Base-by-base conservation (phyloP, 139 green algal genomes). In the Spirogloea muscicola region DNA sequence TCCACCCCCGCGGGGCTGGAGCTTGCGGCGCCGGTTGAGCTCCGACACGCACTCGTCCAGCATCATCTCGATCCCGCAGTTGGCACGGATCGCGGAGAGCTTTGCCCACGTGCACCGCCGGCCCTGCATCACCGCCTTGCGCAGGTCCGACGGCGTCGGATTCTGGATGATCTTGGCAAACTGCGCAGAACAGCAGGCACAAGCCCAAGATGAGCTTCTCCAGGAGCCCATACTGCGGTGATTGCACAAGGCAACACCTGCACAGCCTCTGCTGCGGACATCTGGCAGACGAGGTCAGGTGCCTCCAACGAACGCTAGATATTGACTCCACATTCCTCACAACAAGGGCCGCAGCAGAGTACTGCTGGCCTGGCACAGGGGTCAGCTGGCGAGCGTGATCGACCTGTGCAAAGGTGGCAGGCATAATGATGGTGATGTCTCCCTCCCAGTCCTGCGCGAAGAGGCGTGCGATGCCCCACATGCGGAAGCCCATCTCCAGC, bases 371-470 rank as follows among this genome's bases (percentile, higher is more conserved):
- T n/a, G n/a, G n/a, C n/a, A n/a, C n/a, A n/a, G n/a, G n/a, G n/a
- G n/a, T n/a, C n/a, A n/a, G n/a, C n/a, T n/a, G n/a, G n/a, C n/a
- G n/a, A n/a, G n/a, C n/a, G n/a, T n/a, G n/a, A 64, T 16, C 34
- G 33, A 78, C 65, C 69, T 87, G 80, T 2, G 40, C 52, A 58
- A 77, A 61, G 21, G 72, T 80, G 46, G 84, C 73, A 31, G 33
- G 48, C 83, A 87, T 86, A 13, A 87, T 77, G 41, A 86, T 84
- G 49, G 83, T 88, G 34, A 88, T 51, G 75, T 88, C 79, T 2
- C 84, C 84, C 51, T 88, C 84, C 84, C 84, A 88, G 18, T 77
- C 27, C 77, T 87, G 82, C 18, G 66, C 68, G n/a, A 84, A 82
- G 13, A 88, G 68, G 55, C 73, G 85, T 44, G 69, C 49, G 9